Base-by-base conservation (phyloP, 2,329 filamentous ascomycete species). In the Nannizzia gypsea region DNA sequence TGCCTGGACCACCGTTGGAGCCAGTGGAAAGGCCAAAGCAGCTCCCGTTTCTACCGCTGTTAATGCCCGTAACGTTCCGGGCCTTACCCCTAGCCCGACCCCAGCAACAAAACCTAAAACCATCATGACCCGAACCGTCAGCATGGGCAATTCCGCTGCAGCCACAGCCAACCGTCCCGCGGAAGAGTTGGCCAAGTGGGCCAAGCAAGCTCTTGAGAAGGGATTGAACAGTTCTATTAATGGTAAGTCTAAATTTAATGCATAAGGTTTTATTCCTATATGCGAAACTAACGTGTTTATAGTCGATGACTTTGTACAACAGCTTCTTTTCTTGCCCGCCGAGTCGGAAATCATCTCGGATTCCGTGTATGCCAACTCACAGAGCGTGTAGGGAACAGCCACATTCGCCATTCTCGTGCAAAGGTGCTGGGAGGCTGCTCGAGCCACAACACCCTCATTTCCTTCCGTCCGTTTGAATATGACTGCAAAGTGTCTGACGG, bases 101-200 rank as follows among this genome's bases (percentile, higher is more conserved):
- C 56, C 56, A 15, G 56, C 36, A 34, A 42, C 56, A 6, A 58
- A 58, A 26, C 38, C 56, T n/a, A 58, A 48, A 64, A 72, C 80
- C 6, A 26, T 46, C 20, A 52, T 40, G 28, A 20, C 57, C 11
- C 28, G 26, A 22, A 55, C 9, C 9, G 46, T 17, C 15, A 54
- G 40, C 24, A 44, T 57, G 8, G 38, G 56, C 17, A 48, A 36
- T 34, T 48, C 56, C 15, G 20, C 38, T 20, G 71, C 72, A 20
- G 63, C 71, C 6, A 78, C 77, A 60, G 74, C 79, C 56, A 78
- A 78, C 64, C 83, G 82, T 62, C 92, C 93, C 2, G 84, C 89
- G 72, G 91, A 95, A 44, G 93, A 97, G 73, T 95, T 99, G 73
- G 86, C 85, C 69, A 96, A 95, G 74, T 99, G 93, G 93, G 84